Percentiles rank a stretch among this genome's conserved stretches.
Evolutionary conservation across 345 rosid species (phyloP).

Genomic region (Reutealis trisperma): DNA sequence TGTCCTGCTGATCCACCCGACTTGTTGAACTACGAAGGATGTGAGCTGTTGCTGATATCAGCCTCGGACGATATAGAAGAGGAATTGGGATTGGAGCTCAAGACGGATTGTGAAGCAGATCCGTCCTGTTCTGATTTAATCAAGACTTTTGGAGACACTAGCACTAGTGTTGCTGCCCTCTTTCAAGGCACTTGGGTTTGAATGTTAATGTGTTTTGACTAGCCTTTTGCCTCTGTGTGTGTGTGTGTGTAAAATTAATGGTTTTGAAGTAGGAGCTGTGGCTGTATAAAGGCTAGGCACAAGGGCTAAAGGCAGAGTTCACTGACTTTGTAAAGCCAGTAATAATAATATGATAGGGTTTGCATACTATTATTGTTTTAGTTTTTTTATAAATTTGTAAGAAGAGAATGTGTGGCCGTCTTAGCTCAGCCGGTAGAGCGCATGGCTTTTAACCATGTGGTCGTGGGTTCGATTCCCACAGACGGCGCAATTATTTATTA

Average conservation of each 20-base stretch:
- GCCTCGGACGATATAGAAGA: constrained; percentile 65
- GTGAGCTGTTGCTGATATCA: constrained; percentile 67
- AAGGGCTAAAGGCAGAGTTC: no score
- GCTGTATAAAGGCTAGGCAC: no score
- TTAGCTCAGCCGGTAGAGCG: constrained; percentile 17
- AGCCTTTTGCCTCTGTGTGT: no score
- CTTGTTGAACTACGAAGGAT: constrained; percentile 72
- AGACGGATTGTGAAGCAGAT: constrained; percentile 42
- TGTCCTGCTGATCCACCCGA: constrained; percentile 67
- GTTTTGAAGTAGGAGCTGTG: no score
- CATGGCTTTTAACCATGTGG: constrained; percentile 82
- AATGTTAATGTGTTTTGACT: background rate
- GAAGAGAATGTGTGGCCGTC: background rate
- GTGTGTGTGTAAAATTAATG: no score
- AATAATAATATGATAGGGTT: no score
- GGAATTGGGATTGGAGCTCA: constrained; percentile 66
- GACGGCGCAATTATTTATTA: constrained; percentile 42
- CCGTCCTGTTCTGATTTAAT: constrained; percentile 55
- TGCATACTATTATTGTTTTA: no score
- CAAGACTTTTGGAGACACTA: constrained; percentile 51
- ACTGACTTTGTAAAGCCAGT: no score
- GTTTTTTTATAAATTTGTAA: no score
- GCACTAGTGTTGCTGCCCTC: constrained; percentile 46
- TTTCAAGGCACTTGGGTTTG: constrained; percentile 62
- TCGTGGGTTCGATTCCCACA: constrained; percentile 81